These are phyloP conservation scores for Russula abietina DNA, from an alignment of 768 basidiomycete genomes.

Conservation along the genomic window DNA sequence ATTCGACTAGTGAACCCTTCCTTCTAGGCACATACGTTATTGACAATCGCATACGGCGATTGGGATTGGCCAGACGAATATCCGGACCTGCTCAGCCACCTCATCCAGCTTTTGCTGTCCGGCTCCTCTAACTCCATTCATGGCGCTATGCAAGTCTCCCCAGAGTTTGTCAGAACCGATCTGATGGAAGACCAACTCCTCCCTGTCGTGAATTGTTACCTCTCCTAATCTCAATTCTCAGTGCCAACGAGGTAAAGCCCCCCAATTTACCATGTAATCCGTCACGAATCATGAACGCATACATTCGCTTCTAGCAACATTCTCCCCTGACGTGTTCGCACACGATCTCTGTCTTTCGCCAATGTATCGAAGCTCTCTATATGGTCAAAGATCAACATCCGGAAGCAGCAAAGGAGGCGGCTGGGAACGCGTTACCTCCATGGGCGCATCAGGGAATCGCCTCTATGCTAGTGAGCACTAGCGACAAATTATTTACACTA, in stretches of 20 bases:
- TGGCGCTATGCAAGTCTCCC: slow-evolving; percentile 93
- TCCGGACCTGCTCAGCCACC: no score
- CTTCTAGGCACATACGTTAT: slow-evolving; percentile 80
- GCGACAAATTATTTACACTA: no score
- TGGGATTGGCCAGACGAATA: slow-evolving; percentile 99
- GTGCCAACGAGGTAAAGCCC: slow-evolving; percentile 58
- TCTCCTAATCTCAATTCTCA: slow-evolving; percentile 73
- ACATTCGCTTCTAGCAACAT: no score
- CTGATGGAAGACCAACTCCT: slow-evolving; percentile 92
- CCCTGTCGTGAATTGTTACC: slow-evolving; percentile 83
- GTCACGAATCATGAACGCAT: no score
- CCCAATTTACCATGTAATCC: slow-evolving; percentile 6
- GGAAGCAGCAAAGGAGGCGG: slow-evolving; percentile 76
- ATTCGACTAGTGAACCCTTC: no score
- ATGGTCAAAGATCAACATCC: slow-evolving; percentile 96
- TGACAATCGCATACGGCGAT: slow-evolving; percentile 79
- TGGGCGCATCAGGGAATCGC: no score
- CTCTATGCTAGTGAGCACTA: no score
- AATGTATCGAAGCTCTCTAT: slow-evolving; percentile 85
- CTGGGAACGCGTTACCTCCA: slow-evolving; percentile 69
- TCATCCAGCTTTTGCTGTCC: no score
- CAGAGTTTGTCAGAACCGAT: slow-evolving; percentile 90
- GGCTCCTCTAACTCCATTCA: slow-evolving; percentile 72
- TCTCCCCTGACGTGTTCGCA: slow-evolving; percentile 82
- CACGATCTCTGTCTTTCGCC: slow-evolving; percentile 81